Evolutionary conservation across 2,329 filamentous ascomycete species (phyloP).

Genomic region (Teratosphaeria epicoccoides): DNA sequence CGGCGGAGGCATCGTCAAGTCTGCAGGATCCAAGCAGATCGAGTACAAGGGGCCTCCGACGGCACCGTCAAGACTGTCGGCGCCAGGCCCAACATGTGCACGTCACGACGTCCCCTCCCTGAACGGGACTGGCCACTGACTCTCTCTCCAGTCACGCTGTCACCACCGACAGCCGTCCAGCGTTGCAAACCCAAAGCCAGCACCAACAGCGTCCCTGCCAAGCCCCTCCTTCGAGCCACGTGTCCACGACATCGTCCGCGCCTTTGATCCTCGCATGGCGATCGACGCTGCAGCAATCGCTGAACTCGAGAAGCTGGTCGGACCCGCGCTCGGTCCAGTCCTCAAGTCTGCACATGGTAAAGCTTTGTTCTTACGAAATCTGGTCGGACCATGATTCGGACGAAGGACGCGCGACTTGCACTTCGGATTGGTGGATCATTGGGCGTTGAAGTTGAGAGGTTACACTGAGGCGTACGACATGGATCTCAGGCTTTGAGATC

Average conservation of each 20-base stretch:
- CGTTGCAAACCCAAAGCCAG: not conserved
- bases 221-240: not conserved
- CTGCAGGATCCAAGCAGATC: not conserved
- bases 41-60: not conserved
- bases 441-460: no score
- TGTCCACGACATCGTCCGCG: not conserved
- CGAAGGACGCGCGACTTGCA: no score
- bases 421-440: no score
- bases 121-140: not conserved
- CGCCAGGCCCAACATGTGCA: not conserved
- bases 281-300: not conserved
- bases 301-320: not conserved
- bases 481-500: no score
- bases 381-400: no score
- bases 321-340: not conserved
- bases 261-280: not conserved
- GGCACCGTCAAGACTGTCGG: not conserved
- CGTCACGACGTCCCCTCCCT: not conserved
- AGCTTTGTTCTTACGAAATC: no score
- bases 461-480: no score
- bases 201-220: not conserved
- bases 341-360: not conserved
- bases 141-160: not conserved
- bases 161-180: not conserved
- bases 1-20: no score